These are phyloP conservation scores for Trifolium fragiferum DNA, from an alignment of 306 rosid genomes.

Conservation along the genomic window DNA sequence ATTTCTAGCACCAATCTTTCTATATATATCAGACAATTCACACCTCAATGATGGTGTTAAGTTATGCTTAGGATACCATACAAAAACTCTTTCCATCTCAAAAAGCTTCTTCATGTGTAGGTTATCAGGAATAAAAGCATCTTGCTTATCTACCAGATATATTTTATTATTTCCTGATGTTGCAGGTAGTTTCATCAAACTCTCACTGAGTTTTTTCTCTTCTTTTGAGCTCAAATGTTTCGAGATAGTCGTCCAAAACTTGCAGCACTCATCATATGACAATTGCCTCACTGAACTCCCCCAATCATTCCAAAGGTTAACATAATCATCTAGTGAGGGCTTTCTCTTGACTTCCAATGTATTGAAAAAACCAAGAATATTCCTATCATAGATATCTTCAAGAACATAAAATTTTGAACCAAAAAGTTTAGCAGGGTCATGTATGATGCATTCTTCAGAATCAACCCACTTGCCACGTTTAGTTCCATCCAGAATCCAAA, in stretches of 20 bases:
- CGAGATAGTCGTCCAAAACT: slow-evolving; percentile 64
- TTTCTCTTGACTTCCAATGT: slow-evolving; percentile 48
- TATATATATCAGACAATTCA: slow-evolving; percentile 53
- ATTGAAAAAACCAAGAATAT: slow-evolving; percentile 52
- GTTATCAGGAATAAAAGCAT: slow-evolving; percentile 69
- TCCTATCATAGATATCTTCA: slow-evolving; percentile 43
- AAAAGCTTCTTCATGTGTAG: slow-evolving; percentile 69
- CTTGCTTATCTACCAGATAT: slow-evolving; percentile 50
- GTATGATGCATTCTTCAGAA: slow-evolving; percentile 57
- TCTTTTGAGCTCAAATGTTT: slow-evolving; percentile 43
- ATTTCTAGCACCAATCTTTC: slow-evolving; percentile 58
- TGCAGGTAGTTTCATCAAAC: slow-evolving; percentile 63
- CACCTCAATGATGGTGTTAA: slow-evolving; percentile 38
- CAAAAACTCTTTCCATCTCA: slow-evolving; percentile 55
- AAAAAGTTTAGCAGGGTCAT: slow-evolving; percentile 64
- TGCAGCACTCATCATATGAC: slow-evolving; percentile 57
- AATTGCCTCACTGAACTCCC: slow-evolving; percentile 49
- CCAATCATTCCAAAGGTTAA: slow-evolving; percentile 71
- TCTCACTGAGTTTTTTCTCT: slow-evolving; percentile 44
- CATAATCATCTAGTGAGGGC: slow-evolving; percentile 65
- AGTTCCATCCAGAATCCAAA: slow-evolving; percentile 66
- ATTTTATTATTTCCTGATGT: slow-evolving; percentile 44
- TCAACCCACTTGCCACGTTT: slow-evolving; percentile 52
- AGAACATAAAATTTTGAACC: slow-evolving; percentile 53
- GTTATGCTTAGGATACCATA: slow-evolving; percentile 67